Evolutionary conservation across 345 rosid genomes (phyloP), one percentile per base, ranked within the genome.

Genomic region (Acer yangbiense): DNA sequence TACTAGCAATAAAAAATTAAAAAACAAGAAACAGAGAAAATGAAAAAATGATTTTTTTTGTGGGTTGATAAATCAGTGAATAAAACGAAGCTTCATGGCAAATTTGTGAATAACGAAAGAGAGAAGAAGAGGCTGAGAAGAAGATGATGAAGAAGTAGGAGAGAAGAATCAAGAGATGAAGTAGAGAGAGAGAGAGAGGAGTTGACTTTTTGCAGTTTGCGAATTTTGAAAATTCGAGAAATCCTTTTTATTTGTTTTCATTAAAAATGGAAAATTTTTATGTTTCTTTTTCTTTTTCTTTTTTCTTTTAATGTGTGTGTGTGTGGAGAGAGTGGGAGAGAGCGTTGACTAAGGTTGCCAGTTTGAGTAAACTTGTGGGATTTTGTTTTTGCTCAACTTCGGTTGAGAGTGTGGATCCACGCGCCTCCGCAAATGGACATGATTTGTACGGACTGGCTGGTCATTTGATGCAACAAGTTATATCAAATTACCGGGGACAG

Each of bases 131-230:
- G 39, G 39, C 39, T 35, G 39, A 35, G 39, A 35, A 35, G 39
- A 35, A 4, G 39, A 35, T 35, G 39, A 69, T 4, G 77, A 74
- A 61, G 79, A 80, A 77, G 78, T 64, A 43, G 2, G 46, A 9
- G 9, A 43, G 8, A 43, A 43, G 46, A 8, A 43, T 43, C 46
- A 1, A 32, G 70, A 11, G 80, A 32, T 3, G 48, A 54, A 21
- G 65, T 55, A 25, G 27, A 43, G 8, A 54, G 43, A 71, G 62
- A 52, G 69, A 68, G 77, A 72, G 78, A 77, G 77, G 89, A 79
- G 95, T 90, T 95, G 98, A 95, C 98, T 89, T 91, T 91, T 63
- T 25, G 69, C 58, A 46, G 16, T 6, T 0, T n/a, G 64, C 54
- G 78, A 77, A 81, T 74, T 81, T 82, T 81, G 87, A 81, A 82